These are phyloP conservation scores for Aspergillus melleus DNA, from an alignment of 2,329 filamentous ascomycete genomes.

Conservation along the genomic window DNA sequence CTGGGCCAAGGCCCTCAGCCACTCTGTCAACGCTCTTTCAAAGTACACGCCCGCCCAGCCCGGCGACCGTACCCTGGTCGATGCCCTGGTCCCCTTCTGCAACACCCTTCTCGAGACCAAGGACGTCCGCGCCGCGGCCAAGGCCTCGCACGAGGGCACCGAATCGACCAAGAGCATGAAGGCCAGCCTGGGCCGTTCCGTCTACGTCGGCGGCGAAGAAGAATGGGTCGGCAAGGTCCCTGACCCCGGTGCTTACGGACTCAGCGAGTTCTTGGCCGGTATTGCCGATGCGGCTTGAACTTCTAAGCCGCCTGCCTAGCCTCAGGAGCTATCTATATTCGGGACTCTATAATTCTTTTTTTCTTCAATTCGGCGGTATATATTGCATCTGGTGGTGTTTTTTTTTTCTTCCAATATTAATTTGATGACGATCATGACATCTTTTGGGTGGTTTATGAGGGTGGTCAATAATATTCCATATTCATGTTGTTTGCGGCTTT, in stretches of 20 bases:
- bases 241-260: constrained; percentile 74
- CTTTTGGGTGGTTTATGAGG: background rate
- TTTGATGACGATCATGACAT: constrained; percentile 11
- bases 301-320: background rate
- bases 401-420: constrained; percentile 4
- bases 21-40: constrained; percentile 68
- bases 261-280: constrained; percentile 80
- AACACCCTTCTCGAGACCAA: constrained; percentile 65
- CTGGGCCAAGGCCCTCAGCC: constrained; percentile 69
- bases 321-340: constrained; percentile 7
- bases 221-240: constrained; percentile 70
- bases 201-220: constrained; percentile 71
- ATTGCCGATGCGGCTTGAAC: constrained; percentile 58
- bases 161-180: constrained; percentile 89
- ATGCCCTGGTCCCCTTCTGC: constrained; percentile 87
- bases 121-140: constrained; percentile 70
- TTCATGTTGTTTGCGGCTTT: background rate
- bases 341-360: background rate
- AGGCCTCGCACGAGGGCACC: constrained; percentile 72
- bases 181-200: constrained; percentile 78
- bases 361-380: constrained; percentile 26
- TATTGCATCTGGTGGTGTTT: constrained; percentile 16
- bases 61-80: constrained; percentile 86
- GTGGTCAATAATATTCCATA: background rate
- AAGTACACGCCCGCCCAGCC: constrained; percentile 87